Evolutionary conservation across 179 eudicot genomes (phyloP), one percentile per base, ranked within the genome.

Genomic region (Gypsophila paniculata): DNA sequence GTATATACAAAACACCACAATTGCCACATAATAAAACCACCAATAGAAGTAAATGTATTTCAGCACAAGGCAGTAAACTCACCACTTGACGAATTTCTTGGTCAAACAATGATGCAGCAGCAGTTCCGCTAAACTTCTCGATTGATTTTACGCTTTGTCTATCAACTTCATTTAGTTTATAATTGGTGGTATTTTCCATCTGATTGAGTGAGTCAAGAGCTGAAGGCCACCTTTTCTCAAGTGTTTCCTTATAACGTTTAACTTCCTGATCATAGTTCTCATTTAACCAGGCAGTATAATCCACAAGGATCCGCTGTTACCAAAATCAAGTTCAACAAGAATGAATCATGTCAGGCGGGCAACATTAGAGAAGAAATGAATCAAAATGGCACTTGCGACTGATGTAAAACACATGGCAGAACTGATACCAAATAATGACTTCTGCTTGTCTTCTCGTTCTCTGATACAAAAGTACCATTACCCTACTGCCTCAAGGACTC

Each of bases 51-150:
- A n/a, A 36, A 65, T 10, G 12, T 12, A 49, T 38, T 6, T 39
- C 13, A 58, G 57, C 17, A 6, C 39, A 26, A 55, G 72, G 67
- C 65, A 57, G 53, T 25, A 65, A 65, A 77, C 92, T 86, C 74
- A 95, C 98, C 84, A 84, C 90, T 88, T 92, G 90, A 70, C 96
- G 96, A 64, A 92, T 86, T 85, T 95, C 99, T 86, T 89, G 90
- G 76, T 95, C 93, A 74, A 95, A 87, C 71, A 88, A 72, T 78
- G 81, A 85, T 10, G 98, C 86, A 74, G 93, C 98, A 70, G 90
- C 87, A 49, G 84, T 72, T 46, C 87, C 91, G 77, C 84, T 87
- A 57, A 86, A 90, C 74, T 83, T 86, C 67, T 82, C 87, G 42
- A 92, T 69, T 22, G 85, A 88, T 72, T 82, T 80, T 62, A 75